Evolutionary conservation across 2,329 filamentous ascomycete genomes (phyloP).

Genomic region (Pleomassaria siparia): DNA sequence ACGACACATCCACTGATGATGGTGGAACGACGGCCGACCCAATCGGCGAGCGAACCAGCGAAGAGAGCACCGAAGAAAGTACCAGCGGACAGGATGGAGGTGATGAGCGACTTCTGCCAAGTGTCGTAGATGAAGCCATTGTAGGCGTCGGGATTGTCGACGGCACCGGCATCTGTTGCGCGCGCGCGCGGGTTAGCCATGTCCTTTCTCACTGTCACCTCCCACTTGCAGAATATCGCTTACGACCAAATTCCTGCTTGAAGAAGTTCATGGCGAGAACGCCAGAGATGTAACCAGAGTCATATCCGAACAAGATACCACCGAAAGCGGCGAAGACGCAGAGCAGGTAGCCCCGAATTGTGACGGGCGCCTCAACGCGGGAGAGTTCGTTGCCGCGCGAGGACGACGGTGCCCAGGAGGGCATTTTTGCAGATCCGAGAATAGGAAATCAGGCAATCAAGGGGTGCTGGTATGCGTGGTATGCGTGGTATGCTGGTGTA

Average conservation of each 20-base stretch:
- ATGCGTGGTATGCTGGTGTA: neutral
- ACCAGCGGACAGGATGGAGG: conserved; percentile 80
- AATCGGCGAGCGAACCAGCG: conserved; percentile 69
- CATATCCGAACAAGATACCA: conserved; percentile 75
- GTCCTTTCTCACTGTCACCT: neutral
- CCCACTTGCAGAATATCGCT: conserved; percentile 29
- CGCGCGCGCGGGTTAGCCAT: conserved; percentile 12
- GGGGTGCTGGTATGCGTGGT: conserved; percentile 3
- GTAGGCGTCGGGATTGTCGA: conserved; percentile 42
- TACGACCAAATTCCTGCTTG: conserved; percentile 41
- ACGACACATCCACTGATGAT: conserved; percentile 43
- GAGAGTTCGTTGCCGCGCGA: conserved; percentile 43
- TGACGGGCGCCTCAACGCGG: conserved; percentile 56
- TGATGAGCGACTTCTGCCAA: conserved; percentile 68
- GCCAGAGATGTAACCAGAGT: conserved; percentile 74
- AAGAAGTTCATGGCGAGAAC: conserved; percentile 52
- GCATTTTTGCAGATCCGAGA: conserved; percentile 20
- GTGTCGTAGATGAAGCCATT: conserved; percentile 37
- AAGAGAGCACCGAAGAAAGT: conserved; percentile 76
- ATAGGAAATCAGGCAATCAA: neutral
- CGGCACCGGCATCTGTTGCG: conserved; percentile 60
- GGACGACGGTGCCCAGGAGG: conserved; percentile 25
- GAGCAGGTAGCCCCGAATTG: conserved; percentile 48
- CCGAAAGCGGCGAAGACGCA: conserved; percentile 54
- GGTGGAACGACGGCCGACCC: conserved; percentile 69